phyloP scores from a whole-genome alignment of 352 stramenopile species.

The Thalassiosira livingstoniorum region DNA sequence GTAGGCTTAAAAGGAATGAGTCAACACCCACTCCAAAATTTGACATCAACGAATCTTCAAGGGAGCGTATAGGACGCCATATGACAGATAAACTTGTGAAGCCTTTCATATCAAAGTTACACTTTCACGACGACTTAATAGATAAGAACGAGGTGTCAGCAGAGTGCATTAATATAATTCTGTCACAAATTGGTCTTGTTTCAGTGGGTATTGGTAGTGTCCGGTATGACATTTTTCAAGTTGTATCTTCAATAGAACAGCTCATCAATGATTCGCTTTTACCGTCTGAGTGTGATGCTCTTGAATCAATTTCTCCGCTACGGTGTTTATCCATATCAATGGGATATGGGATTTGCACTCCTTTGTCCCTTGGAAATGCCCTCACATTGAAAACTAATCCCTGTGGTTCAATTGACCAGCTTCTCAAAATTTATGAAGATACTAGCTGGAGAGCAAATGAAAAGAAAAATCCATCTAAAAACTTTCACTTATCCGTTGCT shows the following conservation, averaged over 20 bases:
- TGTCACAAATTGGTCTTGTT: conserved; percentile 68
- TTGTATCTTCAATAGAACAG: conserved; percentile 46
- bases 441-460: conserved; percentile 11
- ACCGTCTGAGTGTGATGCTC: background rate
- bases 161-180: conserved; percentile 67
- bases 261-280: conserved; percentile 23
- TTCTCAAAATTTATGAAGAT: conserved; percentile 51
- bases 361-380: conserved; percentile 37
- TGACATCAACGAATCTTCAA: background rate
- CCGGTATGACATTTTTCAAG: conserved; percentile 73
- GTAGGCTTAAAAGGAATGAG: conserved; percentile 61
- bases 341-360: conserved; percentile 53
- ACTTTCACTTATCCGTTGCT: conserved; percentile 39
- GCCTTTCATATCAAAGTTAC: conserved; percentile 17
- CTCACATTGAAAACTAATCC: conserved; percentile 39
- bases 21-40: background rate
- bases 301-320: conserved; percentile 29
- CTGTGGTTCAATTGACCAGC: conserved; percentile 12
- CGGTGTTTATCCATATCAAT: conserved; percentile 54
- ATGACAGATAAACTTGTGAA: conserved; percentile 58
- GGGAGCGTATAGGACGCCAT: conserved; percentile 31
- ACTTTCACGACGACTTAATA: conserved; percentile 3
- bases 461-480: conserved; percentile 4
- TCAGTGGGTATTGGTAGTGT: conserved; percentile 68
- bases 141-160: conserved; percentile 24